Conservation (phyloP, 495 filamentous ascomycete species). For the Gamarada debralockiae region DNA sequence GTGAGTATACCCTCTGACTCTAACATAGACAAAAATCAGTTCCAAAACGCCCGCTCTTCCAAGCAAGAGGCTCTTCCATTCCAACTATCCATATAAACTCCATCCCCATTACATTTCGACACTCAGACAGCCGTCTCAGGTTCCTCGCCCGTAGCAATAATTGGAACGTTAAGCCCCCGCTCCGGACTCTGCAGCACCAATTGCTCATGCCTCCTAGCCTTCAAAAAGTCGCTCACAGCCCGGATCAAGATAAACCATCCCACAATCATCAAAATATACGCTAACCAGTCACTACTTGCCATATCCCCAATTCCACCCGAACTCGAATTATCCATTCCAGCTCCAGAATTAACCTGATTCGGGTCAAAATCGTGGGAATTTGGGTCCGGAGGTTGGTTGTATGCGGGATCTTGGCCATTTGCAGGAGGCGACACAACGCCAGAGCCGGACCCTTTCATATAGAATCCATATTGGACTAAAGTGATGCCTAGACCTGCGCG, state of each 20-base stretch:
- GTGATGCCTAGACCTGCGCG: constrained; percentile 92
- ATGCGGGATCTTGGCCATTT: constrained; percentile 42
- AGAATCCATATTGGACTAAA: constrained; percentile 94
- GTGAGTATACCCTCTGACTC: no score
- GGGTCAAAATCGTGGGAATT: constrained; percentile 89
- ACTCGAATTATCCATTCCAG: constrained; percentile 29
- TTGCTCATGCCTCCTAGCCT: constrained; percentile 84
- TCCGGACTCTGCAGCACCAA: constrained; percentile 93
- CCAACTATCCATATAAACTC: constrained; percentile 3
- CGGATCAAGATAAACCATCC: constrained; percentile 97
- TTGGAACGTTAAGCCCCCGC: constrained; percentile 75
- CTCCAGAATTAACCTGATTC: constrained; percentile 44
- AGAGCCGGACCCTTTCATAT: constrained; percentile 67
- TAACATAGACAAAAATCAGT: constrained; percentile 2
- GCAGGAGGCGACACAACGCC: constrained; percentile 34
- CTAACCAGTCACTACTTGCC: constrained; percentile 75
- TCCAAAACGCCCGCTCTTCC: background rate
- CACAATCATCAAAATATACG: constrained; percentile 95
- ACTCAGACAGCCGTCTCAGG: constrained; percentile 77
- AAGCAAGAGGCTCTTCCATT: background rate
- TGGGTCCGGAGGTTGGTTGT: constrained; percentile 70
- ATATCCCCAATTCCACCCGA: constrained; percentile 46
- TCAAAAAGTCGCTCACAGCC: constrained; percentile 82
- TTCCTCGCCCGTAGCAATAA: constrained; percentile 85
- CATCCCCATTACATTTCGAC: no score